A percentile compares a stretch with the other conserved stretches of the same genome.
Evolutionary conservation across 306 rosid species (phyloP).

Genomic region (Vigna mungo): DNA sequence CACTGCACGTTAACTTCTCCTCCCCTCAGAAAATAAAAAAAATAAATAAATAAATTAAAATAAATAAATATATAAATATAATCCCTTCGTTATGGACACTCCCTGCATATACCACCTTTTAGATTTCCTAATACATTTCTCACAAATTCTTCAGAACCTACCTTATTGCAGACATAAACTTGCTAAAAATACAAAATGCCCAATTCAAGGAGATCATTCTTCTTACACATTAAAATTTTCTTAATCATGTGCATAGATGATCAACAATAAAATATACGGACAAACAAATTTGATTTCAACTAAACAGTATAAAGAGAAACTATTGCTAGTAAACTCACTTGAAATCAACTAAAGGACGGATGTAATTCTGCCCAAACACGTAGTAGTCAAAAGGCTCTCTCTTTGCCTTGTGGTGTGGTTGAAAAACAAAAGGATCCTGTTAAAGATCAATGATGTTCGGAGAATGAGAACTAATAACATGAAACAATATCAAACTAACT

Average conservation of each 20-base stretch:
- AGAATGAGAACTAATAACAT: constrained; percentile 31
- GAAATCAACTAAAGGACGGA: constrained; percentile 93
- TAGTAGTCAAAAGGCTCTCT: constrained; percentile 98
- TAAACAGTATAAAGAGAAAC: constrained; percentile 42
- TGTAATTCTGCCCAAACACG: constrained; percentile 87
- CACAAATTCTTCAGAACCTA: constrained; percentile 4
- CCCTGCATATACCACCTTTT: constrained; percentile 22
- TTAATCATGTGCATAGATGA: background rate
- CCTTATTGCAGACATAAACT: constrained; percentile 9
- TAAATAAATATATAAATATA: background rate
- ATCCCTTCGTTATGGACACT: constrained; percentile 23
- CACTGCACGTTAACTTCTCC: constrained; percentile 14
- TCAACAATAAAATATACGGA: constrained; percentile 25
- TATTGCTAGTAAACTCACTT: constrained; percentile 60
- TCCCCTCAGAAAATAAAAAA: background rate
- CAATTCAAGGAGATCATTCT: background rate
- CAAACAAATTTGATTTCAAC: constrained; percentile 29
- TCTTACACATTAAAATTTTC: constrained; percentile 22
- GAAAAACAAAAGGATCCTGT: constrained; percentile 94
- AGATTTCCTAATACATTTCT: constrained; percentile 1
- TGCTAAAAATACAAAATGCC: constrained; percentile 16
- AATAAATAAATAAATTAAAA: background rate
- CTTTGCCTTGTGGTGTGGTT: constrained; percentile 86
- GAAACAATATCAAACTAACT: constrained; percentile 37
- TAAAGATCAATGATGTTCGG: constrained; percentile 50